Conservation (phyloP, 2,329 filamentous ascomycete genomes). For the Rasamsonia emersonii region DNA sequence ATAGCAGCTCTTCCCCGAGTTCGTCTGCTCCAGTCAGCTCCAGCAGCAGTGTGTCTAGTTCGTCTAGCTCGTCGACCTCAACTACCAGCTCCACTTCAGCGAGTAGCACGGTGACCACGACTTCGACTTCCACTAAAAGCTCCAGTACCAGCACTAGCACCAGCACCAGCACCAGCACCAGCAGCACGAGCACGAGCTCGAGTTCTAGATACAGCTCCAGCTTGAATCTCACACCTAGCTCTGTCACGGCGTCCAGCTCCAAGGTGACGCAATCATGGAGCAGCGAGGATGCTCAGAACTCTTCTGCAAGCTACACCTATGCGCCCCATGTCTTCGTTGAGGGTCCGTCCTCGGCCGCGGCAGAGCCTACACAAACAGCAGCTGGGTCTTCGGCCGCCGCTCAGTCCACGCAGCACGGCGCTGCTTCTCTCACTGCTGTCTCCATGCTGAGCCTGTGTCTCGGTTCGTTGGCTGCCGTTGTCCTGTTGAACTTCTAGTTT, state of each 20-base stretch:
- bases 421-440: conserved; percentile 1
- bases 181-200: conserved; percentile 12
- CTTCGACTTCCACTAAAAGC: conserved; percentile 3
- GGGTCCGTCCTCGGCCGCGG: conserved; percentile 2
- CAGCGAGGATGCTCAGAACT: conserved; percentile 7
- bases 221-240: conserved; percentile 12
- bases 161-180: conserved; percentile 8
- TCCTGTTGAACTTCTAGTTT: conserved; percentile 18
- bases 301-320: conserved; percentile 20
- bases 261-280: not conserved
- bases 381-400: conserved; percentile 2
- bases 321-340: conserved; percentile 20
- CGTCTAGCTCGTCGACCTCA: conserved; percentile 7
- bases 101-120: conserved; percentile 10
- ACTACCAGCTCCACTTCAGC: conserved; percentile 18
- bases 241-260: conserved; percentile 7
- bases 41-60: conserved; percentile 6
- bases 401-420: conserved; percentile 4
- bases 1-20: conserved; percentile 20
- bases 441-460: conserved; percentile 15
- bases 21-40: not conserved
- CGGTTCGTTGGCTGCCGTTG: conserved; percentile 15
- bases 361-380: conserved; percentile 1
- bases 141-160: conserved; percentile 11
- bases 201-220: conserved; percentile 10